Base-by-base conservation (phyloP, 2,329 filamentous ascomycete genomes). In the Monilinia vaccinii-corymbosi region DNA sequence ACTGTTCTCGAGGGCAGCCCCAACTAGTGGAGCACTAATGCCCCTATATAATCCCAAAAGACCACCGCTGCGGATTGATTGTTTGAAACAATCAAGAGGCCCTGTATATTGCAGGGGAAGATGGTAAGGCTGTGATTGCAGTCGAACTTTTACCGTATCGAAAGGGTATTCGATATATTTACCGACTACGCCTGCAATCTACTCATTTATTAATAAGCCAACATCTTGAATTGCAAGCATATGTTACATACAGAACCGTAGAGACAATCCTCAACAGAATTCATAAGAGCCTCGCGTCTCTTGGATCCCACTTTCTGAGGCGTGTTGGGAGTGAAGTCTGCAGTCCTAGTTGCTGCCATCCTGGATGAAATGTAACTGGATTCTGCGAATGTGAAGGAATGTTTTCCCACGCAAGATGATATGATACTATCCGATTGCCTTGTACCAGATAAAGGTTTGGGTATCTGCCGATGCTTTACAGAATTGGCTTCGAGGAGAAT, bases 121-220 rank as follows among this genome's bases (percentile, higher is more conserved):
- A 68, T 87, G 84, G 73, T 93, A 88, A 38, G 91, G 89, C 73
- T 97, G 93, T n/a, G 93, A 94, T 73, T 99, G 94, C 13, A 99
- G 83, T 45, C 94, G 89, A 62, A 99, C 94, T 76, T 99, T 99
- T 73, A 99, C 87, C 0, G 94, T 99, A 75, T 99, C 94, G 75
- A 99, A 99, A 28, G 94, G 94, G 73, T 97, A 99, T 74, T 99
- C 94, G 71, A 99, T 93, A 73, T 93, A 90, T 78, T 97, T 99
- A 64, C 93, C 93, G 40, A 90, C 86, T 62, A 95, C 84, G 62
- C 94, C 94, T 59, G 93, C 92, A 61, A 83, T 74, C 88, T 91
- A 52, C 18, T 38, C 34, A 49, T 28, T 44, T 51, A 32, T 64
- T 62, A 65, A 32, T 64, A 62, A 65, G 57, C n/a, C 47, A n/a